phyloP scores from a whole-genome alignment of 2,329 filamentous ascomycete species.

The Pestalotiopsis sp. region DNA sequence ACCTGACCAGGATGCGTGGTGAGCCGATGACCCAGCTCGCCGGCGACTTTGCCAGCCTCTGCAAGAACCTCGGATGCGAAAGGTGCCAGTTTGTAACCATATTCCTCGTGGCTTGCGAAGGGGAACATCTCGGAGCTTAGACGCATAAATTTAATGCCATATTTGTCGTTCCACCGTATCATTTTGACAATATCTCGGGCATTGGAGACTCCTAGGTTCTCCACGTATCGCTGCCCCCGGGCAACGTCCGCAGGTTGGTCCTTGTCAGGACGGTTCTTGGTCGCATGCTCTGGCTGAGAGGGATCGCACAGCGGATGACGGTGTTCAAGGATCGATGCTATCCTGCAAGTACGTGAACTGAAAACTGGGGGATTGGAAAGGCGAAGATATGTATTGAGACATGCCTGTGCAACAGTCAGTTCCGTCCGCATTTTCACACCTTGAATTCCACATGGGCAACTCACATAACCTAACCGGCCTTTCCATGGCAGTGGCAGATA shows the following conservation, averaged over 20 bases:
- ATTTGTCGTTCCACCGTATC: slow-evolving; percentile 89
- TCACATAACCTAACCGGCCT: slow-evolving; percentile 84
- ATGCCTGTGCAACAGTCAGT: slow-evolving; percentile 58
- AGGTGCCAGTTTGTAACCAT: slow-evolving; percentile 82
- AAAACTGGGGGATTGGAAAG: slow-evolving; percentile 83
- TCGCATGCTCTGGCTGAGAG: slow-evolving; percentile 75
- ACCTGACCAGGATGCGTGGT: slow-evolving; percentile 87
- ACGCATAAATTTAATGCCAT: slow-evolving; percentile 89
- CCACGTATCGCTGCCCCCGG: slow-evolving; percentile 73
- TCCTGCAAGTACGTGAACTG: slow-evolving; percentile 87
- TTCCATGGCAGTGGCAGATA: slow-evolving; percentile 89
- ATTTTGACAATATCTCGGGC: slow-evolving; percentile 83
- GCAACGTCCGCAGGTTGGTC: slow-evolving; percentile 66
- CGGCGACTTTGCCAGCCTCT: slow-evolving; percentile 76
- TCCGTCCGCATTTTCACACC: slow-evolving; percentile 1
- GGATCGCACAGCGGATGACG: slow-evolving; percentile 80
- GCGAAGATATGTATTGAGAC: slow-evolving; percentile 89
- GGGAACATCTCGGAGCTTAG: slow-evolving; percentile 97
- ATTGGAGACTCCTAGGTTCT: slow-evolving; percentile 79
- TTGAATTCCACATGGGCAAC: slow-evolving; percentile 28
- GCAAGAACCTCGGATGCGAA: slow-evolving; percentile 81
- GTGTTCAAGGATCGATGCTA: slow-evolving; percentile 87
- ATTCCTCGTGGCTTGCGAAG: slow-evolving; percentile 85
- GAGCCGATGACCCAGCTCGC: slow-evolving; percentile 78
- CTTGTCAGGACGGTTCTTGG: slow-evolving; percentile 84